phyloP scores from a whole-genome alignment of 2,329 filamentous ascomycete genomes.

The Talaromyces verruculosus region DNA sequence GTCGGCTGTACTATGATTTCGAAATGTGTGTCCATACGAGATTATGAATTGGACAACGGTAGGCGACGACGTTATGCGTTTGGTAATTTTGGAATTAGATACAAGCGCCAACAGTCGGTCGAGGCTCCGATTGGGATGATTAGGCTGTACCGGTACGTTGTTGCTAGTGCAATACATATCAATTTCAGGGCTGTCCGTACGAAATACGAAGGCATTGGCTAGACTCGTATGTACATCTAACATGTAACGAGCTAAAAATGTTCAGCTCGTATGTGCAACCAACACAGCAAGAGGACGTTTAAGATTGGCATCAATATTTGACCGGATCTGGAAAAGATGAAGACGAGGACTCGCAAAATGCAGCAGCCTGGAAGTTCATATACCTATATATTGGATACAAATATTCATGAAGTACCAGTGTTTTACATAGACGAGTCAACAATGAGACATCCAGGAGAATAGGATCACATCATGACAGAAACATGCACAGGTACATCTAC shows the following conservation, averaged over 20 bases:
- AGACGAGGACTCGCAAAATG: background rate
- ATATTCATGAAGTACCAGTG: background rate
- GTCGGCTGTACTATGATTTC: background rate
- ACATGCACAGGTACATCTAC: background rate
- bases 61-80: background rate
- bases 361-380: background rate
- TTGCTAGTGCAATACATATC: background rate
- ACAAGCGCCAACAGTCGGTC: background rate
- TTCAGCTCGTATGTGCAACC: background rate
- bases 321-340: background rate
- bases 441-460: too few species aligned
- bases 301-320: background rate
- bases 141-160: background rate
- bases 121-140: background rate
- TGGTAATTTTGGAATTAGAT: background rate
- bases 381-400: background rate
- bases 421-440: too few species aligned
- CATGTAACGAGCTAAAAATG: background rate
- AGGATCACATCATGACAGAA: constrained; percentile 7
- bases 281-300: background rate
- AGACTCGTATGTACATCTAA: background rate
- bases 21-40: constrained; percentile 7
- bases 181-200: background rate
- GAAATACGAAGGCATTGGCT: constrained; percentile 4
- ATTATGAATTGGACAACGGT: background rate